Percentiles rank a stretch among this genome's conserved stretches.
These are phyloP conservation scores for Gynandropsis gynandra DNA, from an alignment of 345 rosid genomes.

Conservation along the genomic window DNA sequence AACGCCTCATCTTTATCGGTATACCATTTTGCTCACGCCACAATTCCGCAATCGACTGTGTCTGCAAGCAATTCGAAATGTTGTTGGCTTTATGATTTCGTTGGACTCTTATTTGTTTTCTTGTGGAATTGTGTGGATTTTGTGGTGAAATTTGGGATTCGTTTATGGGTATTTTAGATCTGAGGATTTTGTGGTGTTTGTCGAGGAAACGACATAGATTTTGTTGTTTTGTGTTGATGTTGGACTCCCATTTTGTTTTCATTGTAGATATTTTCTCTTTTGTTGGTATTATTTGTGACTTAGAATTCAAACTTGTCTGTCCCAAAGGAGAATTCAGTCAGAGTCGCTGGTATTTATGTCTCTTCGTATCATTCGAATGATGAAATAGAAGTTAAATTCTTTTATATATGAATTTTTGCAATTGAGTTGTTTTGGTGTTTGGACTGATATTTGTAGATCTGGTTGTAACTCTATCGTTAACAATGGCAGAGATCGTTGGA, in stretches of 20 bases:
- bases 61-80: not conserved
- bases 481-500: too few relatives aligned
- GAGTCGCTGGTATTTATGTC: not conserved
- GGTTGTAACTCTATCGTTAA: not conserved
- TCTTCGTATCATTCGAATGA: constrained; percentile 8
- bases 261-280: too few relatives aligned
- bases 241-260: too few relatives aligned
- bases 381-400: not conserved
- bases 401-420: not conserved
- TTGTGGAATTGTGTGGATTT: not conserved
- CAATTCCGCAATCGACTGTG: not conserved
- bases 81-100: constrained; percentile 4
- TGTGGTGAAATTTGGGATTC: constrained; percentile 8
- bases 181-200: not conserved
- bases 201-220: too few relatives aligned
- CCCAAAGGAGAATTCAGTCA: too few relatives aligned
- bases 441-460: constrained; percentile 8
- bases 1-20: constrained; percentile 90
- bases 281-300: too few relatives aligned
- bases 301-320: too few relatives aligned
- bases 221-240: too few relatives aligned
- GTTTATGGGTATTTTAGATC: constrained; percentile 16
- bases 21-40: not conserved
- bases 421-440: constrained; percentile 6
- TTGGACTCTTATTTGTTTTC: not conserved